Conservation (phyloP, 208 protist genomes). For the Wallacemonas sp. region DNA sequence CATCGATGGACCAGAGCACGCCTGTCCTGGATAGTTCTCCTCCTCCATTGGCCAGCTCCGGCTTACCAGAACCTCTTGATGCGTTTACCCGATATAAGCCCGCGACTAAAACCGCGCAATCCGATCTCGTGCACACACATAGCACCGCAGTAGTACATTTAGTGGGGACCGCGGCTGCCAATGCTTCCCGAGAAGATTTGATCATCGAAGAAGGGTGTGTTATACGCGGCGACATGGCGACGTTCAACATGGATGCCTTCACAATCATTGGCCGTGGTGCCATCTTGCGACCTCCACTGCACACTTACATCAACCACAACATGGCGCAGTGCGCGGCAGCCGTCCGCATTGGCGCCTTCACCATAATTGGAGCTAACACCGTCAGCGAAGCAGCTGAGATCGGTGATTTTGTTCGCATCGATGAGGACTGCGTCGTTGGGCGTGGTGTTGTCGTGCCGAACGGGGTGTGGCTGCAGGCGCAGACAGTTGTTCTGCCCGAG, state of each 20-base stretch:
- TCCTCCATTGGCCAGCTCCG: conserved; percentile 9
- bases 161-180: not conserved
- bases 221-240: conserved; percentile 39
- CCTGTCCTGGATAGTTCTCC: not conserved
- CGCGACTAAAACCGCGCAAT: too few species aligned
- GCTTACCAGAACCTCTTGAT: conserved; percentile 6
- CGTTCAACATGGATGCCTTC: conserved; percentile 30
- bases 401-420: conserved; percentile 54
- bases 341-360: conserved; percentile 45
- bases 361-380: conserved; percentile 42
- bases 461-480: conserved; percentile 58
- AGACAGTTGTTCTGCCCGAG: conserved; percentile 49
- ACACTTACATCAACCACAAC: conserved; percentile 35
- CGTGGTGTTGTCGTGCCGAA: conserved; percentile 47
- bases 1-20: not conserved
- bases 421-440: conserved; percentile 58
- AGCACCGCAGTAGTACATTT: not conserved
- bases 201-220: conserved; percentile 18
- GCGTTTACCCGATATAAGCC: not conserved
- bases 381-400: conserved; percentile 62
- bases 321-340: conserved; percentile 23
- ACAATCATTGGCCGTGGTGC: conserved; percentile 33
- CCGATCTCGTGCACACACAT: not conserved
- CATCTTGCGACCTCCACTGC: conserved; percentile 54
- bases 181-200: not conserved